Percentiles rank a stretch among this genome's conserved stretches.
Conservation (phyloP, 2,329 filamentous ascomycete species). For the Juglanconis oblonga region DNA sequence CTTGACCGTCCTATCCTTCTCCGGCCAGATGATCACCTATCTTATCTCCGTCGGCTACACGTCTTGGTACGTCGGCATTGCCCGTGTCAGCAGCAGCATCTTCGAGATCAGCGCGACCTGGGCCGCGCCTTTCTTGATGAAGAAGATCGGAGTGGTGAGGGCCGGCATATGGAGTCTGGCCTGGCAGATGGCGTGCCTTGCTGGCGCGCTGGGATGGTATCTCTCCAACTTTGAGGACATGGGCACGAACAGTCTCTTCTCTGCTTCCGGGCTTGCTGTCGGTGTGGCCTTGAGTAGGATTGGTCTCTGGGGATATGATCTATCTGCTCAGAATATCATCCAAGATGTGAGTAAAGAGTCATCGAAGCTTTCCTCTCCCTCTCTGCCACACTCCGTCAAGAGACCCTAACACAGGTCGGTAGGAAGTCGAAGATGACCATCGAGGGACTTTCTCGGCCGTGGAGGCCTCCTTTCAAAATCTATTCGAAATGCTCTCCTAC, state of each 20-base stretch:
- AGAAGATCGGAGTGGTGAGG: constrained; percentile 55
- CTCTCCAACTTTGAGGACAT: constrained; percentile 25
- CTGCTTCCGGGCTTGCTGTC: constrained; percentile 46
- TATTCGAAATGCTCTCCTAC: constrained; percentile 68
- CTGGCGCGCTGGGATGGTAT: constrained; percentile 42
- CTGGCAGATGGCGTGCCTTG: constrained; percentile 62
- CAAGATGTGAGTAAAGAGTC: constrained; percentile 55
- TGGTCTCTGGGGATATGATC: constrained; percentile 60
- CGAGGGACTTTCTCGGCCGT: constrained; percentile 68
- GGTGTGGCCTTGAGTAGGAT: constrained; percentile 55
- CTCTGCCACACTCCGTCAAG: not conserved
- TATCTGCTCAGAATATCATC: constrained; percentile 58
- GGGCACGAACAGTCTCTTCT: constrained; percentile 27
- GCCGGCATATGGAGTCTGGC: constrained; percentile 68
- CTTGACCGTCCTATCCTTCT: constrained; percentile 57
- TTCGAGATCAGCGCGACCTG: constrained; percentile 62
- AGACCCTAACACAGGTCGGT: not conserved
- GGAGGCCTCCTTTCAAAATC: constrained; percentile 66
- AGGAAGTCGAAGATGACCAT: constrained; percentile 52
- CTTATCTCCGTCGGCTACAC: constrained; percentile 53
- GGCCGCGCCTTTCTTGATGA: constrained; percentile 54
- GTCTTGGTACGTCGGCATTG: constrained; percentile 48
- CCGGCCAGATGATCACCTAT: constrained; percentile 64
- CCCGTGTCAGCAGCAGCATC: constrained; percentile 49
- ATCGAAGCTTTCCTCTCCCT: constrained; percentile 5